Evolutionary conservation across 2,329 filamentous ascomycete genomes (phyloP).

Genomic region (Hymenoscyphus infarciens): DNA sequence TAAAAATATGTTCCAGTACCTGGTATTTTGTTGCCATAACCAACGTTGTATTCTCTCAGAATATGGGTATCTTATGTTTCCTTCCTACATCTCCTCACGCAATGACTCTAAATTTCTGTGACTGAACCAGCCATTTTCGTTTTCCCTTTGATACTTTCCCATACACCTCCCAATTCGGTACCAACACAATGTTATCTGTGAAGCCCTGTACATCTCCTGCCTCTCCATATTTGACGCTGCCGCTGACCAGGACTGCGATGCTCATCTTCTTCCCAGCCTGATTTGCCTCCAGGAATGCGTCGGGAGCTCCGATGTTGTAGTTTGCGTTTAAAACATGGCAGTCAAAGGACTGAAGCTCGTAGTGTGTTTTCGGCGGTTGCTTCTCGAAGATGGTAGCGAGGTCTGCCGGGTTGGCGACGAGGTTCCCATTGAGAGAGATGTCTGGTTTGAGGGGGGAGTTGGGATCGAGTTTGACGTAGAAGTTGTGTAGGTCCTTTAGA

Average conservation of each 20-base stretch:
- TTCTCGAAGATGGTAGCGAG: conserved; percentile 67
- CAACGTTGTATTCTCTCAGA: neutral
- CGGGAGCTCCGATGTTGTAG: conserved; percentile 56
- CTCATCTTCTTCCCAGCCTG: conserved; percentile 60
- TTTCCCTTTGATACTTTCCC: conserved; percentile 51
- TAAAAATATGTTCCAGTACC: too few species aligned
- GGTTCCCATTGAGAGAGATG: conserved; percentile 77
- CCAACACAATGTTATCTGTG: conserved; percentile 75
- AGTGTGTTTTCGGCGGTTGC: conserved; percentile 58
- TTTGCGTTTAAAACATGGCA: conserved; percentile 72
- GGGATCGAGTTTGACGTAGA: conserved; percentile 62
- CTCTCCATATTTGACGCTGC: conserved; percentile 63
- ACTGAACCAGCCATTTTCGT: conserved; percentile 64
- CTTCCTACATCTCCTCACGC: conserved; percentile 8
- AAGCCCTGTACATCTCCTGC: conserved; percentile 63
- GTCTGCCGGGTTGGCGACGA: conserved; percentile 57
- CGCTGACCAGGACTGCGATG: conserved; percentile 70
- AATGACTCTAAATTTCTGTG: conserved; percentile 63
- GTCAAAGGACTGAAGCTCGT: conserved; percentile 74
- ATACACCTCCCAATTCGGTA: conserved; percentile 67
- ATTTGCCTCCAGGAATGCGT: conserved; percentile 39
- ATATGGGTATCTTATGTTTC: neutral
- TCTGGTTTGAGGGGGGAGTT: conserved; percentile 56
- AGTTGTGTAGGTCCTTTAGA: conserved; percentile 52
- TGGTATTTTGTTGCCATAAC: neutral